Conservation (phyloP, 2,329 filamentous ascomycete species). For the Epichloe sibirici region DNA sequence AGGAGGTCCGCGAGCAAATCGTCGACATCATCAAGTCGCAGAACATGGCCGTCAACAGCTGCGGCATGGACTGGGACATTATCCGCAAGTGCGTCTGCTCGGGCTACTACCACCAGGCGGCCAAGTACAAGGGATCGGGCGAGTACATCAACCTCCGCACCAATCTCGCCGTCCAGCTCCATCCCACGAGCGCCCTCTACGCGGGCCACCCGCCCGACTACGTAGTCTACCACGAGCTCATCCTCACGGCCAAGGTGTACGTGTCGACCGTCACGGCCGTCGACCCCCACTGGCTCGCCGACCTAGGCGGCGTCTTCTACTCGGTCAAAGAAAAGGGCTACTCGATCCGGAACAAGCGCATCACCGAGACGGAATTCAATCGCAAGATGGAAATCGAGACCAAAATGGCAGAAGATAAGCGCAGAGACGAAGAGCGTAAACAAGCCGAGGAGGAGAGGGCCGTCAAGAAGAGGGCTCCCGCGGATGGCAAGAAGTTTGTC, state of each 20-base stretch:
- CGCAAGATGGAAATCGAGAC: constrained; percentile 84
- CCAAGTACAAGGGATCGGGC: constrained; percentile 88
- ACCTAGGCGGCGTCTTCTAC: constrained; percentile 94
- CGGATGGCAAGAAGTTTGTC: constrained; percentile 42
- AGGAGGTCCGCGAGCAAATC: constrained; percentile 89
- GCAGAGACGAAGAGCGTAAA: constrained; percentile 46
- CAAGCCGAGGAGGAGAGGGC: constrained; percentile 36
- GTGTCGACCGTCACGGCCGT: constrained; percentile 95
- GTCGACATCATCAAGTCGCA: constrained; percentile 89
- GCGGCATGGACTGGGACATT: constrained; percentile 93
- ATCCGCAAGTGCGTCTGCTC: constrained; percentile 95
- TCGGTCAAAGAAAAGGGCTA: constrained; percentile 97
- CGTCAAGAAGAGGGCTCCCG: constrained; percentile 22
- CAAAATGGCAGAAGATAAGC: constrained; percentile 81
- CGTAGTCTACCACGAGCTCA: constrained; percentile 94
- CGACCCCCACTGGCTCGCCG: constrained; percentile 93
- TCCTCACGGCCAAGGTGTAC: constrained; percentile 93
- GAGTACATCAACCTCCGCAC: constrained; percentile 97
- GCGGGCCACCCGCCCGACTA: constrained; percentile 94
- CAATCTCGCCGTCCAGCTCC: constrained; percentile 84
- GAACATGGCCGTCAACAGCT: constrained; percentile 77
- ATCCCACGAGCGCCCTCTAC: constrained; percentile 88
- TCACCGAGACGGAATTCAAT: constrained; percentile 88
- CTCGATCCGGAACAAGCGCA: constrained; percentile 69
- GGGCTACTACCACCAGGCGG: constrained; percentile 96